A percentile compares a stretch with the other conserved stretches of the same genome.
phyloP scores from a whole-genome alignment of 169 alveolate species.

The Eimeria tenella region DNA sequence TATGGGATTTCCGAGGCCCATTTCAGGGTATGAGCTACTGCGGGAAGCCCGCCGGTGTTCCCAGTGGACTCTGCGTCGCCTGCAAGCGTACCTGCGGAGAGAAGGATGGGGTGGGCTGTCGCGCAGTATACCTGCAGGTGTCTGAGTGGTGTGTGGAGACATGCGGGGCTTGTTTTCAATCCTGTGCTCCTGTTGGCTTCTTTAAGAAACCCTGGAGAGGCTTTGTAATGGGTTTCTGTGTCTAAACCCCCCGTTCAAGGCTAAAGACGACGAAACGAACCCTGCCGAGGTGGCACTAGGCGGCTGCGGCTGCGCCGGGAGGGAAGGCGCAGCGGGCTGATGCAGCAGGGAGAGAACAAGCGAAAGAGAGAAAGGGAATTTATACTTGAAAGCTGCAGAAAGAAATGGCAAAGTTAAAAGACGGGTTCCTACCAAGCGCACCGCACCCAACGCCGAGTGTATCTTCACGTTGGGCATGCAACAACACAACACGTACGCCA shows the following conservation, averaged over 20 bases:
- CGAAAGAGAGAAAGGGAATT: background rate
- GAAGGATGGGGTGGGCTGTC: background rate
- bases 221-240: background rate
- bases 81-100: background rate
- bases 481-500: background rate
- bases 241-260: background rate
- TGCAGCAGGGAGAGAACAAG: background rate
- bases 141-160: constrained; percentile 12
- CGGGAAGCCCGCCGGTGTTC: too few species aligned
- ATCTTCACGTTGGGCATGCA: background rate
- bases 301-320: constrained; percentile 28
- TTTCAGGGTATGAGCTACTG: too few species aligned
- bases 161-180: background rate
- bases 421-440: constrained; percentile 11
- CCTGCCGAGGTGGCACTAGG: background rate
- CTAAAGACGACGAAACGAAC: background rate
- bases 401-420: background rate
- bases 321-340: background rate
- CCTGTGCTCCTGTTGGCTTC: background rate
- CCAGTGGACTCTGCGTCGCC: too few species aligned
- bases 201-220: background rate
- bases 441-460: constrained; percentile 39
- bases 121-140: background rate
- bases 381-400: background rate
- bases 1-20: too few species aligned